These are phyloP conservation scores for Phytopythium chamaehyphon DNA, from an alignment of 352 stramenopile genomes.

Conservation along the genomic window DNA sequence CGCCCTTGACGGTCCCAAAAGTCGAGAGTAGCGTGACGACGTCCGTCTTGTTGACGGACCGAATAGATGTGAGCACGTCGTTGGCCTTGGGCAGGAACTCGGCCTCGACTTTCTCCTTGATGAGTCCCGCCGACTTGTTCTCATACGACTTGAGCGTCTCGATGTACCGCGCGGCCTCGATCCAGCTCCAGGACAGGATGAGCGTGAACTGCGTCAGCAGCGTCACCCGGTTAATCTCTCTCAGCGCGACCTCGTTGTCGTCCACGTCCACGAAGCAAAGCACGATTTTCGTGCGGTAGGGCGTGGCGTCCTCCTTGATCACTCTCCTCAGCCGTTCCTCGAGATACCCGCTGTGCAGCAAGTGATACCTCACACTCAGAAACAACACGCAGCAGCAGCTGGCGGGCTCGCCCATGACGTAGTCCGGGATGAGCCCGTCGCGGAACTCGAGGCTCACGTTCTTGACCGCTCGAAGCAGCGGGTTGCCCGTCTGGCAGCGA, in stretches of 20 bases:
- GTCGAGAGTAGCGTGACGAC: conserved; percentile 89
- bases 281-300: conserved; percentile 88
- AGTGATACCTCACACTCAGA: conserved; percentile 86
- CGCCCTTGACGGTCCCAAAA: conserved; percentile 87
- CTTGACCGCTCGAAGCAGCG: conserved; percentile 88
- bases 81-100: conserved; percentile 90
- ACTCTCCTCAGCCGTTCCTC: conserved; percentile 90
- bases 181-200: conserved; percentile 92
- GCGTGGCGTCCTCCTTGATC: conserved; percentile 60
- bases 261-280: conserved; percentile 95
- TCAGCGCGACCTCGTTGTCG: conserved; percentile 90
- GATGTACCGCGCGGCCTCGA: conserved; percentile 94
- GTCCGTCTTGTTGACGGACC: conserved; percentile 96
- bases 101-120: conserved; percentile 92
- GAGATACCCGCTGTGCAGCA: conserved; percentile 89
- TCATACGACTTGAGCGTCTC: conserved; percentile 97
- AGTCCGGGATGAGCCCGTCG: conserved; percentile 92
- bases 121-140: conserved; percentile 92
- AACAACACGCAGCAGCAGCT: conserved; percentile 86
- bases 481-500: conserved; percentile 91
- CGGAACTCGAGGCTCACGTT: conserved; percentile 93
- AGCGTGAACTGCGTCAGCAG: conserved; percentile 91
- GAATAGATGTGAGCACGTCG: conserved; percentile 88
- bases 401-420: conserved; percentile 85
- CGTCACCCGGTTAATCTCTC: conserved; percentile 91